Conservation (phyloP, 208 protist species). For the Trypanosoma congolense region DNA sequence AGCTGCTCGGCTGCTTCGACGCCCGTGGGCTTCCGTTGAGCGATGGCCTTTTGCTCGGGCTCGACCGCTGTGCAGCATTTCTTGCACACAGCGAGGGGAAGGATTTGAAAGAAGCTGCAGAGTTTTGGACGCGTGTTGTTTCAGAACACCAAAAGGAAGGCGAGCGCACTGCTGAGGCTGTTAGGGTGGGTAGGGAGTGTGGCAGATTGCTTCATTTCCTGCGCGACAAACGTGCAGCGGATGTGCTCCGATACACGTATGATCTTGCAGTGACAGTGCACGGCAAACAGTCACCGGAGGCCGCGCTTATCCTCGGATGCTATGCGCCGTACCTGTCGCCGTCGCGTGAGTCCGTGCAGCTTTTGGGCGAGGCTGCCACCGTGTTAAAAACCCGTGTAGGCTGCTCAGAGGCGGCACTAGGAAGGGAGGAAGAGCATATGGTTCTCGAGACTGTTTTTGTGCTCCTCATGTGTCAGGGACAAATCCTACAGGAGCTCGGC, state of each 20-base stretch:
- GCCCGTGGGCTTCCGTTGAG: slow-evolving; percentile 20
- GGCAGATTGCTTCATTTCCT: slow-evolving; percentile 76
- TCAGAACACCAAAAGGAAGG: slow-evolving; percentile 3
- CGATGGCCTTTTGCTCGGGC: slow-evolving; percentile 29
- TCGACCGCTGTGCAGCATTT: slow-evolving; percentile 69
- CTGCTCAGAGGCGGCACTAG: slow-evolving; percentile 59
- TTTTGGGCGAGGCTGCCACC: slow-evolving; percentile 23
- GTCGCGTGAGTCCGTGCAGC: slow-evolving; percentile 19
- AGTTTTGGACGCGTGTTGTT: slow-evolving; percentile 51
- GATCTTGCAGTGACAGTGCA: slow-evolving; percentile 31
- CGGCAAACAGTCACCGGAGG: slow-evolving; percentile 49
- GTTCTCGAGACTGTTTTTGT: slow-evolving; percentile 71
- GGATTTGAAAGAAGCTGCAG: slow-evolving; percentile 53
- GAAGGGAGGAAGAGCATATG: slow-evolving; percentile 72
- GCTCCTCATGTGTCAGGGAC: slow-evolving; percentile 59
- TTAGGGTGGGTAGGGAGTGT: slow-evolving; percentile 59
- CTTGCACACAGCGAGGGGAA: slow-evolving; percentile 56
- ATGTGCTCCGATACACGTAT: slow-evolving; percentile 50
- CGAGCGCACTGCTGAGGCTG: slow-evolving; percentile 27
- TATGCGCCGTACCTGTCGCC: slow-evolving; percentile 63
- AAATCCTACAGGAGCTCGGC: slow-evolving; percentile 61
- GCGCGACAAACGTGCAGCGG: slow-evolving; percentile 37
- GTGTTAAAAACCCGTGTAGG: slow-evolving; percentile 40
- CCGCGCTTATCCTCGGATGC: slow-evolving; percentile 63
- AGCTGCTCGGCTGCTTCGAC: slow-evolving; percentile 28